Conservation (phyloP, 441 rosid species). For the Isatis lusitanica region DNA sequence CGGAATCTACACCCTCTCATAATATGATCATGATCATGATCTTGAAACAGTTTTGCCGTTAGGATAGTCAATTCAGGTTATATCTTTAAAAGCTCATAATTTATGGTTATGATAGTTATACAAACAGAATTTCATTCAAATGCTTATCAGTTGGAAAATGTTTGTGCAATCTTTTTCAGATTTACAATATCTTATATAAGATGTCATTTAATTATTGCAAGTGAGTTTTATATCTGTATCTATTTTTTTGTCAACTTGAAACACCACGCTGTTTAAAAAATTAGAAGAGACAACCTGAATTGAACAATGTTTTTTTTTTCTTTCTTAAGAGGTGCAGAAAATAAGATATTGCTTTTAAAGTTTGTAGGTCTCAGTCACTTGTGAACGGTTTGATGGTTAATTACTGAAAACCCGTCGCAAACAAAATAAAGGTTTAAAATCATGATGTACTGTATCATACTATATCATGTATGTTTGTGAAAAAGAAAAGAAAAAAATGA, state of each 20-base stretch:
- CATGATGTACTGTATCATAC: background rate
- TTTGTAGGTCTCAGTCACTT: background rate
- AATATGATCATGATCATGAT: background rate
- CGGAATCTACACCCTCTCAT: slow-evolving; percentile 10
- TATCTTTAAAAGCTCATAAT: background rate
- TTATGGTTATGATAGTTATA: background rate
- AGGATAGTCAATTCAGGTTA: slow-evolving; percentile 23
- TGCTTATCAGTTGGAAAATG: background rate
- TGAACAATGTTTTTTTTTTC: no score
- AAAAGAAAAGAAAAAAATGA: no score
- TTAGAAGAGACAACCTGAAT: slow-evolving; percentile 10
- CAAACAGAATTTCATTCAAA: slow-evolving; percentile 3
- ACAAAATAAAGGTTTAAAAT: background rate
- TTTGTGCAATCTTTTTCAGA: background rate
- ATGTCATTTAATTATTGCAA: background rate
- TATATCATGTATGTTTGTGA: background rate
- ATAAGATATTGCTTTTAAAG: background rate
- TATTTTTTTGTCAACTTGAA: background rate
- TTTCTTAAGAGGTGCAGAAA: no score
- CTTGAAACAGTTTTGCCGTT: slow-evolving; percentile 14
- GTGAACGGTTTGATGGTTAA: background rate
- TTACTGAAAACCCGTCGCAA: background rate
- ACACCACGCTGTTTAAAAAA: background rate
- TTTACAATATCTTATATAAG: background rate
- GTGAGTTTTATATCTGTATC: background rate